Base-by-base conservation (phyloP, 2,329 filamentous ascomycete genomes). In the Microdochium trichocladiopsis region DNA sequence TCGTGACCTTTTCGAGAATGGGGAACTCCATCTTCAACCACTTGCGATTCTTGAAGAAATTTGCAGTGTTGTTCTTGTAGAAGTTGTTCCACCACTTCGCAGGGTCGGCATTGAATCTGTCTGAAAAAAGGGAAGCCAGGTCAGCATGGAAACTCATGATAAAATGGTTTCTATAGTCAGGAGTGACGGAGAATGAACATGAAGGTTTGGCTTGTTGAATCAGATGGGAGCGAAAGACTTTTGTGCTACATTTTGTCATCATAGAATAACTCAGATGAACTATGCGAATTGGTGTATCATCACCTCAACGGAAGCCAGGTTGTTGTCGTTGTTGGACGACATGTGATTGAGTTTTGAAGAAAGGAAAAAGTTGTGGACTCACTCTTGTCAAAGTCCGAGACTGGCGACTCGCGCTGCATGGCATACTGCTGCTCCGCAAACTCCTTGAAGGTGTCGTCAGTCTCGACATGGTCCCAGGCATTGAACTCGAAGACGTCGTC, bases 41-140 rank as follows among this genome's bases (percentile, higher is more conserved):
- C 68, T 97, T 97, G 57, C 94, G 83, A 66, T 99, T 88, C 72
- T 99, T 99, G 83, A 99, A 99, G 72, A 99, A 99, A 66, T 97
- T 97, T 62, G 86, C 82, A 21, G 88, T 89, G 71, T 99, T 97
- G 73, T 97, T 96, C 72, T 94, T 92, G 77, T 99, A 99, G 72
- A 99, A 99, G 52, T 88, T 74, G 64, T 99, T 94, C 94, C 94
- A 99, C 90, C 91, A 97, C 69, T 91, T 95, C 56, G 90, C 92
- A 1, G 94, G 94, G 58, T 95, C 83, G 47, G 79, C 76, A 67
- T 96, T 97, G 76, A 96, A 96, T 59, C 90, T 88, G 61, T 75
- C 84, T 88, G 63, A 52, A 61, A 54, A 50, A 57, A 45, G 51
- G 54, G 51, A 53, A 51, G 70, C 81, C 69, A 79, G 76, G 25